Percentiles rank a stretch among this genome's conserved stretches.
Conservation (phyloP, 495 filamentous ascomycete species). For the Delitschia confertaspora region DNA sequence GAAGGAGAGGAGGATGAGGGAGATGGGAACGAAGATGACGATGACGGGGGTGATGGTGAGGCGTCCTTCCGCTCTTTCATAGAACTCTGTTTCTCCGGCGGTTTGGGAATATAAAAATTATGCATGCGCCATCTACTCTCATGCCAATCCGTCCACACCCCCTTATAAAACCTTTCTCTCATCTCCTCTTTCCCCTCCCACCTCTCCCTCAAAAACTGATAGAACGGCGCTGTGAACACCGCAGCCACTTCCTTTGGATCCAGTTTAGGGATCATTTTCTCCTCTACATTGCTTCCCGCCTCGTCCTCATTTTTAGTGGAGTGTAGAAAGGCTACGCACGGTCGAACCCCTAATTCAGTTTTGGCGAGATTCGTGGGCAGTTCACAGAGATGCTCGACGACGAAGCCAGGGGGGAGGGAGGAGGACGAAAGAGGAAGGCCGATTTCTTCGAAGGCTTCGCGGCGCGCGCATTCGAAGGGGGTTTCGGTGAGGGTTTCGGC, state of each 20-base stretch:
- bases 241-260: conserved; percentile 82
- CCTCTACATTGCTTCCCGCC: conserved; percentile 49
- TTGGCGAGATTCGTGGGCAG: conserved; percentile 70
- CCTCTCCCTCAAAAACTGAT: conserved; percentile 47
- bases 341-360: conserved; percentile 72
- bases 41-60: neutral
- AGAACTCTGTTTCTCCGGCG: conserved; percentile 30
- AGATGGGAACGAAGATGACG: neutral
- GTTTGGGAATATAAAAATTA: conserved; percentile 71
- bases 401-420: conserved; percentile 59
- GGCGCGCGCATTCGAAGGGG: conserved; percentile 65
- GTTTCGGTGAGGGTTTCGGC: conserved; percentile 43
- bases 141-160: conserved; percentile 58
- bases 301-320: conserved; percentile 10
- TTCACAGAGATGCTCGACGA: conserved; percentile 75
- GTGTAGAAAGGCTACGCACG: conserved; percentile 69
- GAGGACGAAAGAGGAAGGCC: conserved; percentile 61
- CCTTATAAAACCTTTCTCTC: conserved; percentile 51
- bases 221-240: conserved; percentile 80
- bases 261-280: conserved; percentile 63
- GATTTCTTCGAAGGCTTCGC: conserved; percentile 87
- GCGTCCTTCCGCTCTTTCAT: too few relatives aligned
- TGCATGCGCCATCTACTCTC: conserved; percentile 65
- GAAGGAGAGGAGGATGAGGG: conserved; percentile 1
- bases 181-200: conserved; percentile 26